A percentile compares a stretch with the other conserved stretches of the same genome.
These are phyloP conservation scores for Beauveria caledonica DNA, from an alignment of 2,329 filamentous ascomycete genomes.

Conservation along the genomic window DNA sequence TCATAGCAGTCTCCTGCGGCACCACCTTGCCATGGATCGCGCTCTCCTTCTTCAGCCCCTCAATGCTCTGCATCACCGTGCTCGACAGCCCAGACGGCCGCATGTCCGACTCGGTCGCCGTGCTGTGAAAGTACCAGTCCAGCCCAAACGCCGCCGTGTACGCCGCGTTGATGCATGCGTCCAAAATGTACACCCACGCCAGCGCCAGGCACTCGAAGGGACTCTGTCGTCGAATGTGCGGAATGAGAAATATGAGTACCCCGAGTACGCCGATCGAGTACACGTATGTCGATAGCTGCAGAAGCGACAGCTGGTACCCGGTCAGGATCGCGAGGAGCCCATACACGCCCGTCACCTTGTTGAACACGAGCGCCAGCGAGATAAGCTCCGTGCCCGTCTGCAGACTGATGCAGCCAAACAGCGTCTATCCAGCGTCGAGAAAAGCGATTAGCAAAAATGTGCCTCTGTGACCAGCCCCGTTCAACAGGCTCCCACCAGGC, in stretches of 20 bases:
- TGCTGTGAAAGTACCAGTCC: slow-evolving; percentile 72
- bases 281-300: slow-evolving; percentile 86
- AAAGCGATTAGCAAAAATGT: slow-evolving; percentile 6
- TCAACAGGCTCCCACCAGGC: neutral
- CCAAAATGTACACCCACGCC: slow-evolving; percentile 77
- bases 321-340: slow-evolving; percentile 83
- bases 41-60: slow-evolving; percentile 26
- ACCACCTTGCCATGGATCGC: slow-evolving; percentile 28
- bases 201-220: slow-evolving; percentile 74
- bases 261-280: slow-evolving; percentile 70
- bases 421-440: slow-evolving; percentile 47
- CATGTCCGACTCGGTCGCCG: slow-evolving; percentile 33
- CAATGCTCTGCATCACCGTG: slow-evolving; percentile 25
- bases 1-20: slow-evolving; percentile 58
- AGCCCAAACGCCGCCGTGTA: slow-evolving; percentile 79
- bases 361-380: slow-evolving; percentile 73
- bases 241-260: slow-evolving; percentile 61
- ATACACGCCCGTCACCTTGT: slow-evolving; percentile 87
- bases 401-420: slow-evolving; percentile 78
- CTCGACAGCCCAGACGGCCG: slow-evolving; percentile 11
- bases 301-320: slow-evolving; percentile 70
- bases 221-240: slow-evolving; percentile 69
- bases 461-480: neutral
- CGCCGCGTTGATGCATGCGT: slow-evolving; percentile 70
- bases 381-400: slow-evolving; percentile 82